Evolutionary conservation across 345 rosid species (phyloP).

Genomic region (Citrus cavaleriei): DNA sequence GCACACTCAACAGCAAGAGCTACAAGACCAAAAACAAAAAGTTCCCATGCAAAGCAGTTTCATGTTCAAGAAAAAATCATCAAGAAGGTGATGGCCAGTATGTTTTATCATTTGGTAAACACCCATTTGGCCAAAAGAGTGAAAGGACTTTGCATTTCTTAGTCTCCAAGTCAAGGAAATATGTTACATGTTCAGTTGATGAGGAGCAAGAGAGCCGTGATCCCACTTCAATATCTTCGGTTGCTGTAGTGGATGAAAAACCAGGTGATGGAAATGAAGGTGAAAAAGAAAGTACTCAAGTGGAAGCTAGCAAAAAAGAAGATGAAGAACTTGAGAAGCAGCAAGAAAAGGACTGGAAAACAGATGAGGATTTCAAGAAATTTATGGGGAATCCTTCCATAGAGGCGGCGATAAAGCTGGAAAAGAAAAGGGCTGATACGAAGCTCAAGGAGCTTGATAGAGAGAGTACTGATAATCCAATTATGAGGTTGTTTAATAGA

Average conservation of each 20-base stretch:
- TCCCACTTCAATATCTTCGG: constrained; percentile 20
- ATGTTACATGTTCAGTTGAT: constrained; percentile 33
- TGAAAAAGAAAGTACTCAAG: constrained; percentile 16
- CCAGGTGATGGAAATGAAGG: constrained; percentile 12
- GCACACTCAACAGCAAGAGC: background rate
- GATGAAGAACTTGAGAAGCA: constrained; percentile 38
- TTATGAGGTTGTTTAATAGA: constrained; percentile 51
- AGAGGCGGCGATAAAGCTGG: constrained; percentile 94
- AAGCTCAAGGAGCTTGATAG: constrained; percentile 79
- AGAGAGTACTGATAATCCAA: constrained; percentile 48
- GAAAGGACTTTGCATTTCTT: background rate
- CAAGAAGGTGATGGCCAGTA: background rate
- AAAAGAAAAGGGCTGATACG: constrained; percentile 90
- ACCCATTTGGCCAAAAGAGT: constrained; percentile 2
- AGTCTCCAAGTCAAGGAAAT: constrained; percentile 8
- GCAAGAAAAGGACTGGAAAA: constrained; percentile 92
- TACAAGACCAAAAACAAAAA: background rate
- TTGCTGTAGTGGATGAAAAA: constrained; percentile 41
- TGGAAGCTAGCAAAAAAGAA: constrained; percentile 18
- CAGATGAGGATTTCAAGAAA: constrained; percentile 89
- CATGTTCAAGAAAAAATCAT: constrained; percentile 8
- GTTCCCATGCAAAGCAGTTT: background rate
- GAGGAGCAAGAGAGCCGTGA: constrained; percentile 39
- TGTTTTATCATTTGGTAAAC: background rate
- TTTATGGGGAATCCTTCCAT: constrained; percentile 96